These are phyloP conservation scores for Zymoseptoria ardabiliae DNA, from an alignment of 2,329 filamentous ascomycete genomes.

Conservation along the genomic window DNA sequence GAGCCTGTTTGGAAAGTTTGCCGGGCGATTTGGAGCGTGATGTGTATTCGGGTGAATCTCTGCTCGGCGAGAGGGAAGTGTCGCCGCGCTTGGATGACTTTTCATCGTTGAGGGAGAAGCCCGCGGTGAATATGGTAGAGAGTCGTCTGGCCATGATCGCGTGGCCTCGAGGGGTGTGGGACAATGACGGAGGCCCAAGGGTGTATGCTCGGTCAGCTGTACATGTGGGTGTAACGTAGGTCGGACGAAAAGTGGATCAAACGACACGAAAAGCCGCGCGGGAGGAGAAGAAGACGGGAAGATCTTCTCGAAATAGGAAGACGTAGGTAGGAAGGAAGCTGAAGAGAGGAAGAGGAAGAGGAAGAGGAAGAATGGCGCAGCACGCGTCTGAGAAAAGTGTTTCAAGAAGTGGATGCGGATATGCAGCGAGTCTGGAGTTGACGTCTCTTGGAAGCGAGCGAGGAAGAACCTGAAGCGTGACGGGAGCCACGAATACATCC, in stretches of 20 bases:
- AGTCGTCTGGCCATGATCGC: slow-evolving; percentile 16
- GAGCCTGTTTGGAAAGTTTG: slow-evolving; percentile 19
- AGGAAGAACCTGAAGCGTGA: neutral
- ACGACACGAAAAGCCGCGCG: neutral
- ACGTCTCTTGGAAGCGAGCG: neutral
- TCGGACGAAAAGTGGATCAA: neutral
- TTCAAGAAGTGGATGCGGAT: neutral
- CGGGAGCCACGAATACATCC: neutral
- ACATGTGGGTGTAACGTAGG: neutral
- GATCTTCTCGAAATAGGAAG: neutral
- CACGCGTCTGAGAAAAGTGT: neutral
- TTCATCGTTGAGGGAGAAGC: slow-evolving; percentile 13
- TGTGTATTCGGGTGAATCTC: slow-evolving; percentile 9
- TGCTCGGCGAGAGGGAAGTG: slow-evolving; percentile 11
- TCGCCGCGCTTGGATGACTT: slow-evolving; percentile 6
- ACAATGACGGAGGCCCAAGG: neutral
- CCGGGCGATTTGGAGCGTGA: slow-evolving; percentile 14
- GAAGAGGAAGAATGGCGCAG: neutral
- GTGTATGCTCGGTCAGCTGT: neutral
- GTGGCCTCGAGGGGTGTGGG: neutral
- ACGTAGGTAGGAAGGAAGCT: neutral
- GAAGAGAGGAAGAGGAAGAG: neutral
- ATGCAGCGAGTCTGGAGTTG: neutral
- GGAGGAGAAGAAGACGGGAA: neutral
- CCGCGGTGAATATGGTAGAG: slow-evolving; percentile 16